Evolutionary conservation across 192 early-diverging fungal species (phyloP).

Genomic region (Entomortierella lignicola): DNA sequence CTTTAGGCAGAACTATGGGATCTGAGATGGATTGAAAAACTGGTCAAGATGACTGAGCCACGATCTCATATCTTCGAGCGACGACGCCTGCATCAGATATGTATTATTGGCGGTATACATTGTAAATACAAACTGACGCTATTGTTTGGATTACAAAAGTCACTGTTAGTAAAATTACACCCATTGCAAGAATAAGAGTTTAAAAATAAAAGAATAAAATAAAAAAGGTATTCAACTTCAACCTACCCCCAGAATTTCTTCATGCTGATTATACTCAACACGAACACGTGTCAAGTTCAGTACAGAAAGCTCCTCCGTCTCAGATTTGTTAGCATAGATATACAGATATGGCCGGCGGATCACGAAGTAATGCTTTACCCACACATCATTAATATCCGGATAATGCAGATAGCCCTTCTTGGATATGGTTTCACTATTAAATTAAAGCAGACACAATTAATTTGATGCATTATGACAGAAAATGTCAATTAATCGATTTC

Average conservation of each 20-base stretch:
- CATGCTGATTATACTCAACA: slow-evolving; percentile 64
- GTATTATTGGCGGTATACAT: slow-evolving; percentile 73
- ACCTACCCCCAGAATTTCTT: slow-evolving; percentile 70
- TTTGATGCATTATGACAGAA: no score
- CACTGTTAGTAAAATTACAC: no score
- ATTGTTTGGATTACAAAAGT: no score
- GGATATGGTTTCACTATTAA: slow-evolving; percentile 59
- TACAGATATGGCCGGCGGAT: slow-evolving; percentile 84
- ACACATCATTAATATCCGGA: slow-evolving; percentile 68
- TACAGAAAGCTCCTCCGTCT: slow-evolving; percentile 77
- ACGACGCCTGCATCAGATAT: slow-evolving; percentile 73
- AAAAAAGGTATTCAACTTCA: no score
- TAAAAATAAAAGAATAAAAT: no score
- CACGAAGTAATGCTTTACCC: slow-evolving; percentile 86
- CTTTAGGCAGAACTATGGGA: slow-evolving; percentile 5
- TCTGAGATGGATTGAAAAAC: slow-evolving; percentile 38
- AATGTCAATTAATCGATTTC: no score
- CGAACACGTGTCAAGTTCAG: slow-evolving; percentile 79
- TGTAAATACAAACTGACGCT: slow-evolving; percentile 76
- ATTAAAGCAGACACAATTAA: slow-evolving; percentile 5
- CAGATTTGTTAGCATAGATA: slow-evolving; percentile 73
- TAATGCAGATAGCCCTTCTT: slow-evolving; percentile 64
- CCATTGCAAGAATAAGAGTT: no score
- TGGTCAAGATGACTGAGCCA: slow-evolving; percentile 63
- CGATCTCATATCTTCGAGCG: slow-evolving; percentile 69